These are phyloP conservation scores for Trichoderma atroviride DNA, from an alignment of 2,329 filamentous ascomycete genomes.

Conservation along the genomic window DNA sequence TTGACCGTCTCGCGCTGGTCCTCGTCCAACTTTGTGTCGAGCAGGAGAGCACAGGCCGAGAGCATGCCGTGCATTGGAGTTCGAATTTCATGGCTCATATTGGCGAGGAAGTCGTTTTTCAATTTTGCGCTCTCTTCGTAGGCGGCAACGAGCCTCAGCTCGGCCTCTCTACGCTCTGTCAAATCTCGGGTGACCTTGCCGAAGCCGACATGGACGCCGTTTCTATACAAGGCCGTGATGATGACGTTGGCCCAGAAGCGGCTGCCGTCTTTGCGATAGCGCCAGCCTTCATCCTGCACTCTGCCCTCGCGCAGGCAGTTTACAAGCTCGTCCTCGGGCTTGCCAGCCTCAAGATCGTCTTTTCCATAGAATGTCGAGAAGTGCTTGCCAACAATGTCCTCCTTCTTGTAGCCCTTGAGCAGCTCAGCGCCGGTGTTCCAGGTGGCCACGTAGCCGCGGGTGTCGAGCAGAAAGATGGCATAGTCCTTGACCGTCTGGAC, in stretches of 20 bases:
- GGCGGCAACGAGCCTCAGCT: conserved; percentile 57
- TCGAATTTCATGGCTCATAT: conserved; percentile 66
- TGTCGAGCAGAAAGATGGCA: conserved; percentile 64
- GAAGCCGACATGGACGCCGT: conserved; percentile 57
- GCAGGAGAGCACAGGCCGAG: conserved; percentile 59
- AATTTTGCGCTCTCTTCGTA: conserved; percentile 65
- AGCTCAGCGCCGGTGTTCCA: conserved; percentile 61
- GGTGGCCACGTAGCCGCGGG: conserved; percentile 56
- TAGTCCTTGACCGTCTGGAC: conserved; percentile 64
- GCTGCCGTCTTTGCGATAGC: conserved; percentile 59
- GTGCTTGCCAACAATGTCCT: conserved; percentile 60
- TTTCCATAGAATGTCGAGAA: conserved; percentile 60
- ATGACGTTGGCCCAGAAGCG: conserved; percentile 64
- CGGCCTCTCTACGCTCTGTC: conserved; percentile 57
- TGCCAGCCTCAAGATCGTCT: conserved; percentile 52
- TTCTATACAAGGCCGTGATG: conserved; percentile 58
- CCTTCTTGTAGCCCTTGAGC: conserved; percentile 57
- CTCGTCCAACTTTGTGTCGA: conserved; percentile 54
- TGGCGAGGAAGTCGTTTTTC: conserved; percentile 63
- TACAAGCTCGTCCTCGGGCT: conserved; percentile 55
- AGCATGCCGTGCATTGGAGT: conserved; percentile 68
- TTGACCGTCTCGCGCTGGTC: conserved; percentile 59
- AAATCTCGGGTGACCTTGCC: conserved; percentile 62
- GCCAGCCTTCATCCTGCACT: conserved; percentile 63
- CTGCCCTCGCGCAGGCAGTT: conserved; percentile 57